A percentile compares a stretch with the other conserved stretches of the same genome.
Conservation (phyloP, 148 eudicot species). For the Rhododendron griersonianum region DNA sequence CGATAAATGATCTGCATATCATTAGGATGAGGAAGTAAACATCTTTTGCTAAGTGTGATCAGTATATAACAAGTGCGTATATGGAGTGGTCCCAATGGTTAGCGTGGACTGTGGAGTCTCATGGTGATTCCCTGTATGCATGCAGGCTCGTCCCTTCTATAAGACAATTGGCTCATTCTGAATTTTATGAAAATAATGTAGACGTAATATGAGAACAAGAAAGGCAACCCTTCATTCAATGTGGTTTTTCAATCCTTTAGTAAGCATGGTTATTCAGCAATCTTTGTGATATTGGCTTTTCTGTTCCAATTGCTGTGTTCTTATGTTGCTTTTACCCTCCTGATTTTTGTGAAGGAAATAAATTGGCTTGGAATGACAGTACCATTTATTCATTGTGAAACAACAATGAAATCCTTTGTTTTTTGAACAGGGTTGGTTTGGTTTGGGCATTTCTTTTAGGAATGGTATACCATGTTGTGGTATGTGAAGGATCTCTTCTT, state of each 20-base stretch:
- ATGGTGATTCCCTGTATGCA: neutral
- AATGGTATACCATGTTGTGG: neutral
- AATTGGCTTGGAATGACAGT: neutral
- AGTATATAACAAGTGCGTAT: too few species aligned
- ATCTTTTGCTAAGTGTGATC: too few species aligned
- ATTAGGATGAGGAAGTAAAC: too few species aligned
- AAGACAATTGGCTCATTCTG: neutral
- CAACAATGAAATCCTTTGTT: neutral
- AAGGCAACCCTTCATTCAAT: neutral
- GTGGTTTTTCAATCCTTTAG: neutral
- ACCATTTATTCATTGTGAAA: neutral
- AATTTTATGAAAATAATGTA: neutral
- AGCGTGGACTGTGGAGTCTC: neutral
- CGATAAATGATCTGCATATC: neutral
- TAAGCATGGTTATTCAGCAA: neutral
- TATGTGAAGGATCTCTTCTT: neutral
- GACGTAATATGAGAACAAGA: neutral
- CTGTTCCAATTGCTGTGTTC: neutral
- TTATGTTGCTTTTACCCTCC: neutral
- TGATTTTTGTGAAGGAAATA: neutral
- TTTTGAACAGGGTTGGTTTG: neutral
- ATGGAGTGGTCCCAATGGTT: neutral
- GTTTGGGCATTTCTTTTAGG: neutral
- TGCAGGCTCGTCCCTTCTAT: neutral
- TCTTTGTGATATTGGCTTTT: neutral